Evolutionary conservation across 177 flowering plant species (phyloP).

Genomic region (Vitis hybrid): DNA sequence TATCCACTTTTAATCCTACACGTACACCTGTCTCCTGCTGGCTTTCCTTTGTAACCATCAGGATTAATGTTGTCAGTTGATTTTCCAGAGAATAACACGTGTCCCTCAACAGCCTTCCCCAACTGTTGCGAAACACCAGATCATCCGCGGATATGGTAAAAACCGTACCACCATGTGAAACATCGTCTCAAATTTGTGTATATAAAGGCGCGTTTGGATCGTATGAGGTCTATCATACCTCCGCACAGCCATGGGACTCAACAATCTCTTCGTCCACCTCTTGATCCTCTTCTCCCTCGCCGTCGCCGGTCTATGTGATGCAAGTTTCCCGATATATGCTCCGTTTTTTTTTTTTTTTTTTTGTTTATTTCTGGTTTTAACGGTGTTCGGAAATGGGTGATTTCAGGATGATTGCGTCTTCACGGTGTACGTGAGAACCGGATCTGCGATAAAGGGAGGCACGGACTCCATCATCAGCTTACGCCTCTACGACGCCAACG

Average conservation of each 20-base stretch:
- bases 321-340: neutral
- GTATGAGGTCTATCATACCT: too few species aligned
- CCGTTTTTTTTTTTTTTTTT: neutral
- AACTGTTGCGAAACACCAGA: too few species aligned
- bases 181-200: too few species aligned
- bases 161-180: too few species aligned
- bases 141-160: too few species aligned
- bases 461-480: constrained; percentile 58
- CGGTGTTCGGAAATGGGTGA: neutral
- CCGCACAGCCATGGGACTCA: constrained; percentile 5
- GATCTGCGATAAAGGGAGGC: constrained; percentile 55
- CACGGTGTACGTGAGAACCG: constrained; percentile 59
- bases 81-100: too few species aligned
- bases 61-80: too few species aligned
- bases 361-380: neutral
- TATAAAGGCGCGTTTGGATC: too few species aligned
- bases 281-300: constrained; percentile 13
- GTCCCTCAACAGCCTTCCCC: too few species aligned
- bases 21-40: too few species aligned
- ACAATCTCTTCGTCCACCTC: constrained; percentile 8
- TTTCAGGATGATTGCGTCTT: constrained; percentile 49
- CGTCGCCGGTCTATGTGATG: constrained; percentile 7
- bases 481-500: constrained; percentile 32
- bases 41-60: too few species aligned
- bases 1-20: too few species aligned